Evolutionary conservation across 805 yeast species (phyloP).

Genomic region (Lipomyces spencermartinsiae): DNA sequence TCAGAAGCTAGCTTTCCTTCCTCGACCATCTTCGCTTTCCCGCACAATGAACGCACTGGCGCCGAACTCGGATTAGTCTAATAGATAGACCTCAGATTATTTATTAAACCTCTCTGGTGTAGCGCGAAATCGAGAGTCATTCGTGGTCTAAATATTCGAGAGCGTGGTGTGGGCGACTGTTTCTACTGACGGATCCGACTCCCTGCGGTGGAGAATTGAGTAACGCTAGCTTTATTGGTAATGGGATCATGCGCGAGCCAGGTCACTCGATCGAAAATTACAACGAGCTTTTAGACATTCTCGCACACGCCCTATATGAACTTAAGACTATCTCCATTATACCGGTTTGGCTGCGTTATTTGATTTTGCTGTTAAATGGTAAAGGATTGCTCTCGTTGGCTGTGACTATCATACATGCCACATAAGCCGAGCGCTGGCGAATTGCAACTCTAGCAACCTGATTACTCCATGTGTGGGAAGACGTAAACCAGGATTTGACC

Average conservation of each 20-base stretch:
- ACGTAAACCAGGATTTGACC: not conserved
- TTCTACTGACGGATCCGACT: no score
- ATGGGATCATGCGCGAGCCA: no score
- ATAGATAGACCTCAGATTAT: not conserved
- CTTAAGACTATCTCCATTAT: no score
- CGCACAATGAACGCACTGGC: not conserved
- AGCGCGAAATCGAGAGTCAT: not conserved
- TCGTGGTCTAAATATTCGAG: not conserved
- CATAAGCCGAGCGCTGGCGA: no score
- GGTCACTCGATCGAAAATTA: no score
- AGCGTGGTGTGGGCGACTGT: not conserved
- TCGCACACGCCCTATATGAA: no score
- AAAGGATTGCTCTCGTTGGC: not conserved
- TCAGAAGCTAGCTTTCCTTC: not conserved
- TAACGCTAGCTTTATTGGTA: no score
- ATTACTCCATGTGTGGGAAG: not conserved
- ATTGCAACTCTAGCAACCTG: not conserved
- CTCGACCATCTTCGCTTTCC: not conserved
- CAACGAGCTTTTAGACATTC: no score
- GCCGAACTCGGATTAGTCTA: not conserved
- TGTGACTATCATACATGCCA: not conserved
- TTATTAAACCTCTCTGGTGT: not conserved
- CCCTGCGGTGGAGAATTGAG: not conserved
- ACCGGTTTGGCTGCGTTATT: no score
- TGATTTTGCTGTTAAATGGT: no score